phyloP scores from a whole-genome alignment of 495 filamentous ascomycete species.

The Pseudevernia furfuracea region DNA sequence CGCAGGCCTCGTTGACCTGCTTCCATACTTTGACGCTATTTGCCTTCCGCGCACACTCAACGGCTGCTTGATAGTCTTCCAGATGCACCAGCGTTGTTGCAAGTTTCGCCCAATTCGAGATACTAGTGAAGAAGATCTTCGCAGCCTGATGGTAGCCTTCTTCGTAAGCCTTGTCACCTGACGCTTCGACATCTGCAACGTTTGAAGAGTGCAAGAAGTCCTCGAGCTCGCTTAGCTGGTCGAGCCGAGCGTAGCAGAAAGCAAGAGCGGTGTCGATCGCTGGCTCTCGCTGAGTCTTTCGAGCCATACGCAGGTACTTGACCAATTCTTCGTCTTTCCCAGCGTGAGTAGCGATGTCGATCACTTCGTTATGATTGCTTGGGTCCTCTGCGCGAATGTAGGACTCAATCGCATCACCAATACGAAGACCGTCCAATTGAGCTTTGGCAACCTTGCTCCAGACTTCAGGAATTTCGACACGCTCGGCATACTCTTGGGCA shows the following conservation, averaged over 20 bases:
- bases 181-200: constrained; percentile 89
- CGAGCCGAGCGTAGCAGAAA: constrained; percentile 84
- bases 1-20: constrained; percentile 95
- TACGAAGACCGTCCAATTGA: constrained; percentile 90
- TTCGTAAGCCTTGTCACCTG: constrained; percentile 93
- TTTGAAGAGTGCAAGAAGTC: constrained; percentile 94
- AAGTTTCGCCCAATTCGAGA: constrained; percentile 99
- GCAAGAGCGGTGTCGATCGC: constrained; percentile 89
- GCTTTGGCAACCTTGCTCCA: constrained; percentile 99
- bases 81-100: constrained; percentile 95
- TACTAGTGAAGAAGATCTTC: constrained; percentile 97
- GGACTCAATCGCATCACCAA: constrained; percentile 88
- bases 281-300: constrained; percentile 91
- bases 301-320: constrained; percentile 94
- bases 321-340: constrained; percentile 98
- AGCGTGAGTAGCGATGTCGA: constrained; percentile 90
- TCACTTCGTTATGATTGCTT: constrained; percentile 89
- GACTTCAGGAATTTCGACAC: constrained; percentile 91
- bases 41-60: constrained; percentile 96
- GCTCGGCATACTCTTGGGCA: constrained; percentile 92
- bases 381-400: constrained; percentile 94
- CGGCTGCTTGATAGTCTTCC: constrained; percentile 93
- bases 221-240: constrained; percentile 88
- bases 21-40: constrained; percentile 99
- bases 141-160: constrained; percentile 93